Percentiles rank a stretch among this genome's conserved stretches.
phyloP scores from a whole-genome alignment of 2,329 filamentous ascomycete species.

The Ceratocystis diversiconidia region DNA sequence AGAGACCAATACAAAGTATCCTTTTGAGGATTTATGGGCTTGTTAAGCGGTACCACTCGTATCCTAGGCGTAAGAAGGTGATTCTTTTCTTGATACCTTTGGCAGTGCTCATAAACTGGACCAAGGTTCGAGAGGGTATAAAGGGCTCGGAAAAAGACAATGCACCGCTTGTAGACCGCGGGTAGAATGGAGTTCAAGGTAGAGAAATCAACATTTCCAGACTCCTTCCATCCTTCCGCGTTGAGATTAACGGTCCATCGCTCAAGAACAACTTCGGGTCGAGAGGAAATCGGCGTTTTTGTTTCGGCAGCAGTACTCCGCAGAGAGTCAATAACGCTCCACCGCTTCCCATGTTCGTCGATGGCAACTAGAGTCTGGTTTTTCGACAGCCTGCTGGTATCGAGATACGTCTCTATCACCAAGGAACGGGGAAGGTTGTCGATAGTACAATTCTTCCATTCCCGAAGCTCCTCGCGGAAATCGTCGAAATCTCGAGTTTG shows the following conservation, averaged over 20 bases:
- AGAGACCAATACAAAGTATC: slow-evolving; percentile 62
- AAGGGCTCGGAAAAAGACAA: slow-evolving; percentile 82
- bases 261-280: slow-evolving; percentile 71
- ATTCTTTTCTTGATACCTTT: slow-evolving; percentile 22
- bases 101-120: slow-evolving; percentile 67
- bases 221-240: slow-evolving; percentile 3
- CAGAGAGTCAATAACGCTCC: slow-evolving; percentile 79
- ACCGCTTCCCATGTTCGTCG: slow-evolving; percentile 80
- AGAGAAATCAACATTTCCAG: slow-evolving; percentile 46
- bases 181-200: slow-evolving; percentile 46
- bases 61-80: slow-evolving; percentile 57
- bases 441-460: slow-evolving; percentile 70
- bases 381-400: slow-evolving; percentile 61
- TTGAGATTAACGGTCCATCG: slow-evolving; percentile 56
- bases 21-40: slow-evolving; percentile 1
- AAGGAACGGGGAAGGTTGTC: slow-evolving; percentile 68
- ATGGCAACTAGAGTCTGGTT: slow-evolving; percentile 78
- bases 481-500: slow-evolving; percentile 86
- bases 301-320: slow-evolving; percentile 38
- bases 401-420: slow-evolving; percentile 80
- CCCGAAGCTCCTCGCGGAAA: slow-evolving; percentile 63
- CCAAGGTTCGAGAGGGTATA: slow-evolving; percentile 33
- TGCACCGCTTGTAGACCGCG: slow-evolving; percentile 92
- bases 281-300: slow-evolving; percentile 30
- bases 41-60: slow-evolving; percentile 46